Evolutionary conservation across 345 rosid species (phyloP), one percentile per base, ranked within the genome.

Genomic region (Balakata baccata): DNA sequence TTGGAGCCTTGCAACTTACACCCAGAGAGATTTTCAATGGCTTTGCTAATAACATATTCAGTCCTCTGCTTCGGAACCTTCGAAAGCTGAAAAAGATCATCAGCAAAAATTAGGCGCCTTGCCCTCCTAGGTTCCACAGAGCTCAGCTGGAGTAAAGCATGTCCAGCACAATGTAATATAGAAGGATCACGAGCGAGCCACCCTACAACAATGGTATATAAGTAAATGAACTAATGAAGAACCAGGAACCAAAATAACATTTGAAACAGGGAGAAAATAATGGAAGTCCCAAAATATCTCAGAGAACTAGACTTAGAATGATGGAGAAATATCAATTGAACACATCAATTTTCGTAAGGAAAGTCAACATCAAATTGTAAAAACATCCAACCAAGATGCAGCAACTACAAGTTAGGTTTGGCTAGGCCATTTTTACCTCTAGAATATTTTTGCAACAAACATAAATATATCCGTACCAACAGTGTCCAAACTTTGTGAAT

Each of bases 171-270:
- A 81, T 82, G 88, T 60, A 94, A 79, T 70, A 85, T 78, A n/a
- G 90, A 86, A 18, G 97, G 89, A 73, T 90, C 94, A 72, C 88
- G 88, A 7, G 97, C 95, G 85, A 94, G 77, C 87, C 90, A 94
- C 66, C 97, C 98, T 94, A 80, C 72, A 81, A 75, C 66, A 68
- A 58, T 9, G 49, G 38, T 54, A 69, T 22, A 46, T 45, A 46
- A 61, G 17, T 56, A 20, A 62, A 17, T 47, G 47, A 51, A 62
- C 4, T 73, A 38, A 12, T 18, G 13, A 53, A 65, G 13, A 62
- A 62, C 50, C 43, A 77, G 58, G 62, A 66, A 60, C 79, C 50
- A 39, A 67, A 77, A 71, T 11, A 46, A 46, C 34, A 62, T 11
- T 10, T 7, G 66, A 38, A 69, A 67, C 22, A 47, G 72, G 59